Evolutionary conservation across 192 early-diverging fungal genomes (phyloP), one percentile per base, ranked within the genome.

Genomic region (Linnemannia zychae): DNA sequence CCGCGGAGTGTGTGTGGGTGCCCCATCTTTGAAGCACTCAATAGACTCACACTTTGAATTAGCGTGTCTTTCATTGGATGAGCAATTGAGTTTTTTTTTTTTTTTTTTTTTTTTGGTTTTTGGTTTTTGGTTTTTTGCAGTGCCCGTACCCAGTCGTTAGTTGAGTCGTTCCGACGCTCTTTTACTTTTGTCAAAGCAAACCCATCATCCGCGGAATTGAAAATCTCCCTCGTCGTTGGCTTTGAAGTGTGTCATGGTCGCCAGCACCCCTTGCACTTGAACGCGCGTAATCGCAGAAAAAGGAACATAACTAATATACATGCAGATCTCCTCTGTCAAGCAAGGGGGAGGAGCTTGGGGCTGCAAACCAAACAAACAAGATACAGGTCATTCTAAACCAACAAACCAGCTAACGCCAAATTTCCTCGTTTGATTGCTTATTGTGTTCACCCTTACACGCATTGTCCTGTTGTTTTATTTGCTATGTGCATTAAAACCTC

Each of bases 251-350:
- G 57, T 33, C 57, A 63, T 63, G 57, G 24, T 31, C 28, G 24
- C 15, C 57, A 63, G 57, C 28, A 24, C 57, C 57, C 57, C 57
- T 63, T 63, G 57, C 28, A 15, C 3, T 63, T 63, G 57, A 24
- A 63, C 13, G 57, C 57, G 57, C 57, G n/a, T 13, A 31, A 31
- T 63, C 57, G 57, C 57, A 63, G 57, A 63, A 63, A 57, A 63
- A 63, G 28, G 57, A 24, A 63, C n/a, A 57, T n/a, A 7, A 63
- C 28, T n/a, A 63, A 63, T 44, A 9, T 44, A 12, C 12, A 24
- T 63, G 57, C 57, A 63, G 57, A 63, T 63, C 57, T 63, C 24
- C 57, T 63, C 24, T 22, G 24, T 63, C 24, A 63, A 63, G 57
- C 24, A 63, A 63, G 57, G 57, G 57, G 57, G 40, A 44, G 40